phyloP scores from a whole-genome alignment of 805 yeast species.

The Saccharomycopsis fibuligera region DNA sequence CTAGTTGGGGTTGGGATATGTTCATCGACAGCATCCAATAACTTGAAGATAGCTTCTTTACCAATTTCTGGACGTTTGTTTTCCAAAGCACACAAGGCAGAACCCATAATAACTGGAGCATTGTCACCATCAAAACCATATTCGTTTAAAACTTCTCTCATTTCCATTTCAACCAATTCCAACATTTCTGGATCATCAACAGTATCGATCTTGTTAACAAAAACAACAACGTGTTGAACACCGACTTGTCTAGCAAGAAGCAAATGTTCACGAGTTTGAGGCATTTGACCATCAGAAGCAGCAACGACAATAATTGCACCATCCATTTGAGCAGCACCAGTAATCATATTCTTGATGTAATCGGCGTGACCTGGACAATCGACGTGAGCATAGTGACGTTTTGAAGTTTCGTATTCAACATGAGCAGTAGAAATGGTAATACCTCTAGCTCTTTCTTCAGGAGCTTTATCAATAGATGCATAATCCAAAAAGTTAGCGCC shows the following conservation, averaged over 20 bases:
- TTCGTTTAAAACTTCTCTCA: constrained; percentile 88
- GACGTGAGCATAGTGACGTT: constrained; percentile 95
- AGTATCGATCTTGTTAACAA: constrained; percentile 96
- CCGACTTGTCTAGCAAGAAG: constrained; percentile 99
- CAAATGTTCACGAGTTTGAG: constrained; percentile 98
- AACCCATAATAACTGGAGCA: constrained; percentile 97
- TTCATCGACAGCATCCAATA: constrained; percentile 89
- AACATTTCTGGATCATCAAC: constrained; percentile 98
- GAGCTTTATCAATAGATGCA: constrained; percentile 91
- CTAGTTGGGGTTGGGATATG: constrained; percentile 94
- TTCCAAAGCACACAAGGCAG: constrained; percentile 95
- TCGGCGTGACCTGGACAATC: constrained; percentile 98
- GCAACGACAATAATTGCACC: constrained; percentile 99
- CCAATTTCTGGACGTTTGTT: constrained; percentile 87
- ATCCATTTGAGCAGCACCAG: constrained; percentile 99
- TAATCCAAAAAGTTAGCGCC: constrained; percentile 94
- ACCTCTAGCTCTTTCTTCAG: constrained; percentile 99
- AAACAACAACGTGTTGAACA: constrained; percentile 94
- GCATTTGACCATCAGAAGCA: constrained; percentile 99
- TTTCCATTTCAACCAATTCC: constrained; percentile 99
- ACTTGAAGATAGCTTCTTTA: constrained; percentile 69
- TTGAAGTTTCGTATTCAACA: constrained; percentile 92
- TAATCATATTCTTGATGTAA: constrained; percentile 97
- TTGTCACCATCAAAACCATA: constrained; percentile 98
- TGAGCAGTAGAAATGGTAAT: constrained; percentile 97